These are phyloP conservation scores for Lodderomyces theae DNA, from an alignment of 1,139 yeast genomes.

Conservation along the genomic window DNA sequence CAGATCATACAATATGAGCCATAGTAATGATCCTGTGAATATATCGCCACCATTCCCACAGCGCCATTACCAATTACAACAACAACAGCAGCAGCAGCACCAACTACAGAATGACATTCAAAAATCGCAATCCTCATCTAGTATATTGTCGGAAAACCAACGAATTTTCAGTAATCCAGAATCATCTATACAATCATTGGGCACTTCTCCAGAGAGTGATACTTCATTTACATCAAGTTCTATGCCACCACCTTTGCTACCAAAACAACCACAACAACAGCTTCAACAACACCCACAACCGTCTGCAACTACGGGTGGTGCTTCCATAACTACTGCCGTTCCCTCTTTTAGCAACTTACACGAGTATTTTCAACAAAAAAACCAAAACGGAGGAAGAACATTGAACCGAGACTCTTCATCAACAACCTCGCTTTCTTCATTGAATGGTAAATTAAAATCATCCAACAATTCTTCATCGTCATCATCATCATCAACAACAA, in stretches of 20 bases:
- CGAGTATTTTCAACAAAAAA: conserved; percentile 30
- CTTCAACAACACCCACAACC: too few species aligned
- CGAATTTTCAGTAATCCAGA: conserved; percentile 21
- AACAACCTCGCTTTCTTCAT: conserved; percentile 26
- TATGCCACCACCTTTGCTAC: conserved; percentile 9
- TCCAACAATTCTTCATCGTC: too few species aligned
- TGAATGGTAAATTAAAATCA: conserved; percentile 21
- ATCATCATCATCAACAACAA: conserved; percentile 22
- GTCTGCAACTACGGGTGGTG: not conserved
- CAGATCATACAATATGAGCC: conserved; percentile 11
- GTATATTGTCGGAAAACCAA: conserved; percentile 12
- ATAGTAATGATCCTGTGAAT: conserved; percentile 2
- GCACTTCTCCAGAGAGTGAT: conserved; percentile 33
- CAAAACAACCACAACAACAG: not conserved
- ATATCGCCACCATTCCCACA: conserved; percentile 11
- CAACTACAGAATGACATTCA: too few species aligned
- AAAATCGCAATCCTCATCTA: conserved; percentile 15
- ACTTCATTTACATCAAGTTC: conserved; percentile 1
- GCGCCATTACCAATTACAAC: conserved; percentile 4
- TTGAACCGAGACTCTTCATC: conserved; percentile 17
- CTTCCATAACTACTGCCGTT: conserved; percentile 5
- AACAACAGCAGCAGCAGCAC: conserved; percentile 2
- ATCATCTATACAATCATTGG: conserved; percentile 27
- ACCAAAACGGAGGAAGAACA: conserved; percentile 14
- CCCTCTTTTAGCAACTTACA: conserved; percentile 31